Evolutionary conservation across 2,329 filamentous ascomycete species (phyloP).

Genomic region (Claviceps spartinae): DNA sequence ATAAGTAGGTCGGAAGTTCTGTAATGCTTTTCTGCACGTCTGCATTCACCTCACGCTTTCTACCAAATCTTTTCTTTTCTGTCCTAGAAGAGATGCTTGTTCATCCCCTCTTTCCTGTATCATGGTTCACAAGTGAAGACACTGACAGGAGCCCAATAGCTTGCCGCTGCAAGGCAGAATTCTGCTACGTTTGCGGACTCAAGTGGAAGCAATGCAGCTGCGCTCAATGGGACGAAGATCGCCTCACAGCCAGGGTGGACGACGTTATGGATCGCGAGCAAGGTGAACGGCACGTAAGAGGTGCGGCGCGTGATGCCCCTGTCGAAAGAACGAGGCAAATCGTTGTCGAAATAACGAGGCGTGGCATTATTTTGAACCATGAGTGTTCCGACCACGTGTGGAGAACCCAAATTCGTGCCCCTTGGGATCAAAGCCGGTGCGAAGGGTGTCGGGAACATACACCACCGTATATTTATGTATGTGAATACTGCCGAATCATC

Average conservation of each 20-base stretch:
- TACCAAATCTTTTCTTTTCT: background rate
- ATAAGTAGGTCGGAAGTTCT: slow-evolving; percentile 29
- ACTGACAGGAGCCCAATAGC: slow-evolving; percentile 13
- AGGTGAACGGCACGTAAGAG: background rate
- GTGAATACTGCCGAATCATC: slow-evolving; percentile 27
- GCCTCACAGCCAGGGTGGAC: background rate
- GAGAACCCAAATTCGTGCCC: background rate
- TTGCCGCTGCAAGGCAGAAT: slow-evolving; percentile 32
- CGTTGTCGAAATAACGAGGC: background rate
- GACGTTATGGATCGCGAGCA: slow-evolving; percentile 1
- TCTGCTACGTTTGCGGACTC: slow-evolving; percentile 35
- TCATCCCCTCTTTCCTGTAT: background rate
- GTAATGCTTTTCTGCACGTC: background rate
- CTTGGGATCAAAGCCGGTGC: background rate
- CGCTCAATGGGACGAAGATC: slow-evolving; percentile 22
- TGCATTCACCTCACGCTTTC: background rate
- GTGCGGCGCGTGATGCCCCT: background rate
- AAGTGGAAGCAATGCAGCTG: slow-evolving; percentile 28
- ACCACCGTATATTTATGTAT: slow-evolving; percentile 30
- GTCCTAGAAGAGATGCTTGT: background rate
- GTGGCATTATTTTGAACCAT: background rate
- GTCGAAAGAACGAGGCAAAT: background rate
- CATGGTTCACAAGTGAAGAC: background rate
- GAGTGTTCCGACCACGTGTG: background rate
- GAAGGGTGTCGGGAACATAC: slow-evolving; percentile 13